A percentile compares a stretch with the other conserved stretches of the same genome.
Conservation (phyloP, 768 basidiomycete genomes). For the Artomyces pyxidatus region DNA sequence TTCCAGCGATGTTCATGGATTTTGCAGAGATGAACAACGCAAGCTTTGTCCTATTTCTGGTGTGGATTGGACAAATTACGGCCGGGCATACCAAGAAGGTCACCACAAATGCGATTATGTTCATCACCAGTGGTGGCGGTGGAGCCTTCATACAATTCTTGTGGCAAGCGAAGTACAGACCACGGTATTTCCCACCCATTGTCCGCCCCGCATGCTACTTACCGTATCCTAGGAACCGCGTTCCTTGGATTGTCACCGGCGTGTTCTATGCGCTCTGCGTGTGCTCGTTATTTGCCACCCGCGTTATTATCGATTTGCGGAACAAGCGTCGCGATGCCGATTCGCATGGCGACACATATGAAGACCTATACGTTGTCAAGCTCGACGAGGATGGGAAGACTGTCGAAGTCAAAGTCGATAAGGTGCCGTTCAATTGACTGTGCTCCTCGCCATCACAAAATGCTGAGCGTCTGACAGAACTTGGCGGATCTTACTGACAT, state of each 20-base stretch:
- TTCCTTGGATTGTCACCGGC: conserved; percentile 75
- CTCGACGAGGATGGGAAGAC: conserved; percentile 40
- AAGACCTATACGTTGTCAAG: conserved; percentile 54
- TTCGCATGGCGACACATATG: conserved; percentile 42
- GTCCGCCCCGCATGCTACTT: not conserved
- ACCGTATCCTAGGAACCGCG: conserved; percentile 44
- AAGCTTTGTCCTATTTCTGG: conserved; percentile 51
- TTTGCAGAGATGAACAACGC: conserved; percentile 44
- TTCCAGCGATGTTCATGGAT: conserved; percentile 8
- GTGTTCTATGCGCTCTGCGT: conserved; percentile 53
- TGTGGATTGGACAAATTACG: conserved; percentile 59
- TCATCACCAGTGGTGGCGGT: conserved; percentile 59
- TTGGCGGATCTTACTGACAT: too few species aligned
- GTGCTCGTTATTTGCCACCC: conserved; percentile 38
- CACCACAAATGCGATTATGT: conserved; percentile 64
- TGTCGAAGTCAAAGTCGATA: conserved; percentile 52
- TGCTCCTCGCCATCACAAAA: too few species aligned
- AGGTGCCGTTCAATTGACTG: too few species aligned
- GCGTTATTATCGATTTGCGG: conserved; percentile 45
- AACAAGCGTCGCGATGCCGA: conserved; percentile 61
- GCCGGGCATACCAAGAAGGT: conserved; percentile 69
- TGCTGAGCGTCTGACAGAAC: too few species aligned
- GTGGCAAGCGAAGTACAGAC: conserved; percentile 64
- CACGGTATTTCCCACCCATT: conserved; percentile 34
- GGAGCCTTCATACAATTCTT: conserved; percentile 70